phyloP scores from a whole-genome alignment of 495 filamentous ascomycete species.

The Friedmanniomyces simplex region DNA sequence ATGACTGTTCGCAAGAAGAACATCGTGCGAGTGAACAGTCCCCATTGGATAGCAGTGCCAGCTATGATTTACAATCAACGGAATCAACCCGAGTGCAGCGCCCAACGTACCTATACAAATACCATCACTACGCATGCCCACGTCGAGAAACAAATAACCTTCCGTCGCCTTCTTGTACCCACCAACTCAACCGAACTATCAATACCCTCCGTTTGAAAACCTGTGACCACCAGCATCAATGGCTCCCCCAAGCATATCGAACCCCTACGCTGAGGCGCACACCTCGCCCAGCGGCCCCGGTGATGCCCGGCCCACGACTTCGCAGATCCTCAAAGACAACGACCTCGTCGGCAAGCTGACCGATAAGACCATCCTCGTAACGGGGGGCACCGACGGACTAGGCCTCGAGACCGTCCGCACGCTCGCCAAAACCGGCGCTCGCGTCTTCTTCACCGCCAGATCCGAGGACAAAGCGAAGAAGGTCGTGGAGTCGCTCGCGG shows the following conservation, averaged over 20 bases:
- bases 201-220: neutral
- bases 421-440: constrained; percentile 38
- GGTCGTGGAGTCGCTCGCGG: constrained; percentile 14
- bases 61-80: no score
- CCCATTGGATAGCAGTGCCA: no score
- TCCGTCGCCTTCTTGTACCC: neutral
- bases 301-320: constrained; percentile 46
- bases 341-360: constrained; percentile 30
- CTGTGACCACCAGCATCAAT: neutral
- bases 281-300: constrained; percentile 37
- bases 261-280: constrained; percentile 33
- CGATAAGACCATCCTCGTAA: constrained; percentile 42
- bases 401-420: constrained; percentile 43
- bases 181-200: neutral
- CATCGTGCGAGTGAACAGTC: no score
- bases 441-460: constrained; percentile 36
- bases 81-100: no score
- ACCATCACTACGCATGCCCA: no score
- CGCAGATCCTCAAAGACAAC: constrained; percentile 46
- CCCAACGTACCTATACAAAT: no score
- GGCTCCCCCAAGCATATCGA: neutral
- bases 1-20: no score
- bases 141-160: no score
- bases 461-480: constrained; percentile 31
- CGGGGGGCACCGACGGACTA: constrained; percentile 43